phyloP scores from a whole-genome alignment of 768 basidiomycete species.

The Candolleomyces eurysporus region DNA sequence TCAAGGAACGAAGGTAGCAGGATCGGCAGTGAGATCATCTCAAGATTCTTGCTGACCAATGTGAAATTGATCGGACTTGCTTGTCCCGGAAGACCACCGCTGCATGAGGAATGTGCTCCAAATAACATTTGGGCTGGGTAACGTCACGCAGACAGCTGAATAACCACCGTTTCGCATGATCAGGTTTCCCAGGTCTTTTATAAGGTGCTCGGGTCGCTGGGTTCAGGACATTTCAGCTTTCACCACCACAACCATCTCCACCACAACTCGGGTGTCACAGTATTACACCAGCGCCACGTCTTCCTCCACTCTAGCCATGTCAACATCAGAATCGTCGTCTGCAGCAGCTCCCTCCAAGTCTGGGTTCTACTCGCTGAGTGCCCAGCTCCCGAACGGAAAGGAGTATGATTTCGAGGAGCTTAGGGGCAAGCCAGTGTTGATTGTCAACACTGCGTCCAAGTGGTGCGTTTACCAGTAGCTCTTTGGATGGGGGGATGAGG shows the following conservation, averaged over 20 bases:
- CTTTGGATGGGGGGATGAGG: neutral
- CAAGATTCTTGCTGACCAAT: too few species aligned
- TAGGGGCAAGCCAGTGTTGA: constrained; percentile 73
- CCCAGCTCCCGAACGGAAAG: constrained; percentile 55
- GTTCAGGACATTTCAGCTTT: neutral
- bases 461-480: constrained; percentile 45
- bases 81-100: too few species aligned
- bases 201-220: neutral
- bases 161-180: neutral
- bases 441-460: constrained; percentile 76
- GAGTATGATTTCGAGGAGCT: constrained; percentile 63
- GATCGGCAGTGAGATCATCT: too few species aligned
- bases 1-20: too few species aligned
- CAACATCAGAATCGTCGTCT: neutral
- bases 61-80: too few species aligned
- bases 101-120: too few species aligned
- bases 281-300: too few species aligned
- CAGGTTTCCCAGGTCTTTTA: neutral
- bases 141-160: neutral
- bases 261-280: too few species aligned
- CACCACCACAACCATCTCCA: too few species aligned
- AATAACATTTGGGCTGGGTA: too few species aligned
- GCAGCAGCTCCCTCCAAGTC: constrained; percentile 15
- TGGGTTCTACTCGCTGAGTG: constrained; percentile 68
- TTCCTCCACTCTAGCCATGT: too few species aligned